Evolutionary conservation across 148 eudicot genomes (phyloP), one percentile per base, ranked within the genome.

Genomic region (Spergularia bocconei): DNA sequence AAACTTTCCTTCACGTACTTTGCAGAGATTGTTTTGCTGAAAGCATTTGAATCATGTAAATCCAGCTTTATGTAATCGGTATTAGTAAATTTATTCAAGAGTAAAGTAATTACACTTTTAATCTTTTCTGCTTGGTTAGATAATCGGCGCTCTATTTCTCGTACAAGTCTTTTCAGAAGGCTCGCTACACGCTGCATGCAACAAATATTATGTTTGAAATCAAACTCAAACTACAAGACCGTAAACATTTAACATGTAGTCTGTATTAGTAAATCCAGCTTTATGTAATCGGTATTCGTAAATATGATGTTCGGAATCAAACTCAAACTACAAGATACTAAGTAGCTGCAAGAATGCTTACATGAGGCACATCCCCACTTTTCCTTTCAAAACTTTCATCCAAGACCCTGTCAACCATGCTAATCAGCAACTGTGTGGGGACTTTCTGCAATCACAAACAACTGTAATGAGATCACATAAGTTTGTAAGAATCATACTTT

Each of bases 61-160:
- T 56, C 51, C 44, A 74, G 44, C 21, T 65, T 69, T 67, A 70
- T 19, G 72, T 41, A 70, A 75, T 20, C 64, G 21, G 47, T 38
- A 16, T 57, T 39, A 44, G 13, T 72, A 14, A 17, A 58, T 15
- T 5, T 62, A 53, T 57, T 48, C 67, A 72, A 63, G n/a, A 71
- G 53, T 70, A 36, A 70, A 56, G 70, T 38, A 53, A 21, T 51
- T 88, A 91, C 99, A 84, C 77, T 91, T 79, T 75, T 87, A 72
- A 88, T 78, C 75, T 75, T 86, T 72, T 87, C 91, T 64, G 87
- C 90, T 82, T 91, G 96, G 72, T 79, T 80, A 36, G 92, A 89
- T 73, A 83, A 73, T 70, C 98, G 94, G 33, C 79, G 89, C 84
- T 96, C 91, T 79, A 91, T 91, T 86, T 92, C 98, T 75, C 87